Base-by-base conservation (phyloP, 192 early-diverging fungal genomes). In the Coemansia sp. region DNA sequence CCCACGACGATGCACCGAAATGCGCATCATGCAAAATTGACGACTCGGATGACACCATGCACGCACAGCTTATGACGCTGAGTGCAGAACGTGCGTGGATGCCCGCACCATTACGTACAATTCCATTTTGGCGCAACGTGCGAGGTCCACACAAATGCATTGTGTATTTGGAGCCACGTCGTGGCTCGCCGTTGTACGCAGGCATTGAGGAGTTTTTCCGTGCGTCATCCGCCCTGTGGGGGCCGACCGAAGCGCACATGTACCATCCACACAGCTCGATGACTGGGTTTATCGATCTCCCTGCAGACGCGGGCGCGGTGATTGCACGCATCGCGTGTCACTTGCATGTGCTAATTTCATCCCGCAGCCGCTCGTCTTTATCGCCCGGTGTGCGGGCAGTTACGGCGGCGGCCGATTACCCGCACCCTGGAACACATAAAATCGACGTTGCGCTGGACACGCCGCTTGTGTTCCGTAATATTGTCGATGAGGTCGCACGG, bases 251-350 rank as follows among this genome's bases (percentile, higher is more conserved):
- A 54, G 76, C 76, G 0, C 71, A 72, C 60, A 63, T 67, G 71
- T 79, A 79, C 57, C 76, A 79, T 15, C 76, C 76, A 28, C 76
- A 79, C 9, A 67, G 66, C 67, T 79, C 76, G 19, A 73, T 79
- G 71, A 79, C 76, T 2, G 76, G 76, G n/a, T 79, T 79, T 21
- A 79, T 79, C 7, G 76, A 79, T 20, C 15, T 79, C 11, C 25
- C 31, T 6, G 17, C 25, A 11, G 48, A 46, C 9, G 53, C 60
- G 0, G 68, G 60, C 40, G 22, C 47, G 3, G 17, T 64, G 5
- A 21, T 70, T 38, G 51, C 59, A 1, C 14, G 40, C 22, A 76
- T 76, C 7, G 64, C 64, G 6, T 23, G 28, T 11, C 59, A 66
- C 14, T 17, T 70, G 19, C 64, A 73, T n/a, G 11, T 25, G 11